Base-by-base conservation (phyloP, 768 basidiomycete species). In the Russula sp. region DNA sequence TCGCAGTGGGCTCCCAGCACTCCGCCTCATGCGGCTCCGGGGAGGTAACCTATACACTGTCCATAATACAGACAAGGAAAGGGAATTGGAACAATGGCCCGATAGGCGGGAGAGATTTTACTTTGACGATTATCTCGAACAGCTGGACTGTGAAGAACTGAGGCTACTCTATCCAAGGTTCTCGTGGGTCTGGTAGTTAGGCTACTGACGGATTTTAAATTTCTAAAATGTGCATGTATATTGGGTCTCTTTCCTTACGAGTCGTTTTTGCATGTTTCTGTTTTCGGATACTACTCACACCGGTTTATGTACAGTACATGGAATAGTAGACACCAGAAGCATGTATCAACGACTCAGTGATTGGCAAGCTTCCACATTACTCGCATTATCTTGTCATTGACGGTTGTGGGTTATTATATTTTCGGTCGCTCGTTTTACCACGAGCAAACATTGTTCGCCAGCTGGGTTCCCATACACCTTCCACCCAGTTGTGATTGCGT, bases 101-200 rank as follows among this genome's bases (percentile, higher is more conserved):
- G 42, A 38, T 22, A 56, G 57, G 52, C 46, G 57, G 22, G 52
- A 48, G 56, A 66, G 57, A 32, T 55, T 55, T n/a, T 66, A 64
- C 13, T 59, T 66, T n/a, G 57, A 59, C 36, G 52, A 66, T 26
- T 55, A 64, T 36, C 42, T 66, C 44, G 65, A 66, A 34, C 50
- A 66, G 34, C 10, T 66, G 30, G 57, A 59, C 34, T 66, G 62
- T 28, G 57, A 53, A 22, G 65, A 66, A 22, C 50, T 59, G 6
- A 36, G 52, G 11, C 38, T 59, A 38, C 52, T 66, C 11, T 55
- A 64, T 26, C 52, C 65, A 13, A 32, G 32, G 38, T 42, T 53
- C 13, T 52, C 57, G 4, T 66, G 62, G 62, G 51, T 16, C 42
- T 66, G 62, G 62, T 66, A 63, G 58, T 32, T 16, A n/a, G n/a